Conservation (phyloP, 2,329 filamentous ascomycete species). For the Claviceps fusiformis region DNA sequence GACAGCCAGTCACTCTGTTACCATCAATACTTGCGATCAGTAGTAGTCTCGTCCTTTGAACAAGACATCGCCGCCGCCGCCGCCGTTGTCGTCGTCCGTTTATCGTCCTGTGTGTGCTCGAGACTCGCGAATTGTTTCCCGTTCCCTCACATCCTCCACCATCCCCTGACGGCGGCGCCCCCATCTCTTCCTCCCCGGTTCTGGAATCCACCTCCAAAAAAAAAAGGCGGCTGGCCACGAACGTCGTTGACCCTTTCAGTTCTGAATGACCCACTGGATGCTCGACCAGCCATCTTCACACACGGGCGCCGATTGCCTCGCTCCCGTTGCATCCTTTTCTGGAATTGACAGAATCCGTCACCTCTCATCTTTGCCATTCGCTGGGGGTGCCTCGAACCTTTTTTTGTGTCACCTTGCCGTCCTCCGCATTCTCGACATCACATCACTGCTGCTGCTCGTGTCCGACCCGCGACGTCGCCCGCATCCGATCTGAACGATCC, state of each 20-base stretch:
- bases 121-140: not conserved
- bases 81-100: not conserved
- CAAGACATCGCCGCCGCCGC: not conserved
- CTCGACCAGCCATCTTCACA: constrained; percentile 30
- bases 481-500: not conserved
- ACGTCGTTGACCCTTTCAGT: constrained; percentile 15
- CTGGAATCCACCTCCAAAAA: too few species aligned
- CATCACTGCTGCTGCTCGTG: not conserved
- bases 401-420: not conserved
- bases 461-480: not conserved
- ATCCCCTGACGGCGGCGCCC: constrained; percentile 5
- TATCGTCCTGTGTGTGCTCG: not conserved
- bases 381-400: not conserved
- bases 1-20: not conserved
- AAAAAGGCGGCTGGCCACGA: constrained; percentile 23
- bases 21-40: not conserved
- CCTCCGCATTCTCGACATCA: constrained; percentile 4
- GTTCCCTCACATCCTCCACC: not conserved
- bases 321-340: constrained; percentile 14
- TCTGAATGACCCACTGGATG: constrained; percentile 21
- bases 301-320: constrained; percentile 21
- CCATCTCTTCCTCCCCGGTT: not conserved
- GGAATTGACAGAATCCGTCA: constrained; percentile 10
- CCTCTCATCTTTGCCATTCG: not conserved
- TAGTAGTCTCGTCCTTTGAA: not conserved